Base-by-base conservation (phyloP, 2,329 filamentous ascomycete genomes). In the Macrophomina tecta region DNA sequence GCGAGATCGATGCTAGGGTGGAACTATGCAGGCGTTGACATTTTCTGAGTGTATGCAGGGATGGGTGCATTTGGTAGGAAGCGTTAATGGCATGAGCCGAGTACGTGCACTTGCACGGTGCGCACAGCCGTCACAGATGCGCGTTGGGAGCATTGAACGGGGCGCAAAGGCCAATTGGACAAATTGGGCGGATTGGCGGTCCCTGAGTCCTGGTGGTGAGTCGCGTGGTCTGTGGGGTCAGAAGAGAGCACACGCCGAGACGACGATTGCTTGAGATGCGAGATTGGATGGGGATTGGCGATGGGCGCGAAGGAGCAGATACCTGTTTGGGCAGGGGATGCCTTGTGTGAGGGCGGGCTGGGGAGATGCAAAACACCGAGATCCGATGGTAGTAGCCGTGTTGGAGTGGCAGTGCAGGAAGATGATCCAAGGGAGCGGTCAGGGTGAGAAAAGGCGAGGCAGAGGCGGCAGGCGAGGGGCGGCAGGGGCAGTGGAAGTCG, bases 1-100 rank as follows among this genome's bases (percentile, higher is more conserved):
- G 56, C 56, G 56, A 61, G 56, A 61, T 61, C 56, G 56, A 61
- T 61, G 36, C 34, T 61, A 61, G 55, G 55, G 36, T 42, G 38
- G 45, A 55, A 38, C 12, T 61, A 61, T 61, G 56, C 56, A 61
- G 56, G 56, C 18, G 30, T 16, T 16, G n/a, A 61, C 56, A 14
- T 18, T 58, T 61, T 61, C 56, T 46, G 56, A 38, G 23, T 40
- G 11, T 46, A 23, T 61, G 56, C 56, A 61, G 56, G 56, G 56
- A 40, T 61, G 1, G 2, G 28, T 11, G 40, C 28, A 38, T 28
- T n/a, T 16, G 11, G 34, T 4, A 14, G 36, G 30, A 23, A 32
- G 23, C 14, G 28, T 14, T 34, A 32, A 30, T 16, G 55, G 23
- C 40, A 60, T 28, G 28, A 46, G 36, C 8, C n/a, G 36, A 40